Percentiles rank a stretch among this genome's conserved stretches.
phyloP scores from a whole-genome alignment of 495 filamentous ascomycete species.

The Trichoderma reesei region DNA sequence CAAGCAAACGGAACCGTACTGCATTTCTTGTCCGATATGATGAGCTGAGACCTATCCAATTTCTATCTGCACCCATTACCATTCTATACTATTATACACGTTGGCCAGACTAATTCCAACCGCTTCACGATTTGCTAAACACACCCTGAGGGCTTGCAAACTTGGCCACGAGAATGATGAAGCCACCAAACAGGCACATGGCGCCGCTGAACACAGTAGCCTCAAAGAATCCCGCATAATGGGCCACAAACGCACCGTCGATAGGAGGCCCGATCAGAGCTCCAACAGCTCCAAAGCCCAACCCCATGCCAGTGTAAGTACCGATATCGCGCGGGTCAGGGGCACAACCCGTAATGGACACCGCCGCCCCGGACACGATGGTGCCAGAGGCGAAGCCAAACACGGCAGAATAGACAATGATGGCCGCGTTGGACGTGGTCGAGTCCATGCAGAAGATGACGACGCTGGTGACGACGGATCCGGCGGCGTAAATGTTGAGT shows the following conservation, averaged over 20 bases:
- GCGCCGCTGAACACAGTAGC: conserved; percentile 39
- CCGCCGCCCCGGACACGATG: conserved; percentile 36
- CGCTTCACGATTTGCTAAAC: conserved; percentile 18
- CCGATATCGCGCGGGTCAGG: conserved; percentile 37
- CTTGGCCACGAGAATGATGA: conserved; percentile 24
- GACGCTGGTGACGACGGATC: conserved; percentile 27
- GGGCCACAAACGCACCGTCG: conserved; percentile 37
- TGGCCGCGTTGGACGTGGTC: conserved; percentile 24
- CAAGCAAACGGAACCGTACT: neutral
- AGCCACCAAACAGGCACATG: conserved; percentile 25
- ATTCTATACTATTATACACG: too few species aligned
- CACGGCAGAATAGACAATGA: conserved; percentile 30
- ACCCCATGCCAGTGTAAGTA: conserved; percentile 47
- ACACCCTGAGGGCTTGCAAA: conserved; percentile 21
- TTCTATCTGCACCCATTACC: neutral
- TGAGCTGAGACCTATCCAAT: neutral
- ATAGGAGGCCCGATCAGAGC: conserved; percentile 44
- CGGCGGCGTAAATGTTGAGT: conserved; percentile 36
- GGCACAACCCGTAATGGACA: conserved; percentile 32
- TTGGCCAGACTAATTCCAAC: neutral
- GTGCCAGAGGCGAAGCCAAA: conserved; percentile 34
- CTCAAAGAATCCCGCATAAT: conserved; percentile 31
- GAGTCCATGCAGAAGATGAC: conserved; percentile 34
- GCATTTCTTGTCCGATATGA: neutral
- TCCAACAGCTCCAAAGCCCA: conserved; percentile 33